Evolutionary conservation across 352 stramenopile genomes (phyloP).

Genomic region (Phytophthora pluvialis): DNA sequence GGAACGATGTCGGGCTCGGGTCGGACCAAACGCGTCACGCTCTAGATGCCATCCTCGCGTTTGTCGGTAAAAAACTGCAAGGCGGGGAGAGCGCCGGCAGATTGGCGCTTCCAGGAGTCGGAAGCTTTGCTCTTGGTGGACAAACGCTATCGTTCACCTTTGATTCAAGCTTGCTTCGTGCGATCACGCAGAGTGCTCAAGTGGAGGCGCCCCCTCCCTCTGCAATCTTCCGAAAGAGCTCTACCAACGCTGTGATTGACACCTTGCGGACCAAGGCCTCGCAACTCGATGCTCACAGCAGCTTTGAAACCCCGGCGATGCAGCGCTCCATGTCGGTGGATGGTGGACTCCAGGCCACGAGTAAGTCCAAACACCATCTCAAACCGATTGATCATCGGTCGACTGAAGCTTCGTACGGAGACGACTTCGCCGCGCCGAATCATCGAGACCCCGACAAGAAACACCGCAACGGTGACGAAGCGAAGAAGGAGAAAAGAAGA

Average conservation of each 20-base stretch:
- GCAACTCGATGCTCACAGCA: background rate
- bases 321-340: slow-evolving; percentile 32
- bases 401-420: background rate
- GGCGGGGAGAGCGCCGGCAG: slow-evolving; percentile 29
- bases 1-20: slow-evolving; percentile 43
- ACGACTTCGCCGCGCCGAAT: slow-evolving; percentile 2
- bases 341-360: slow-evolving; percentile 1
- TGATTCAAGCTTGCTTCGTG: slow-evolving; percentile 42
- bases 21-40: slow-evolving; percentile 51
- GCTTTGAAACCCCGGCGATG: slow-evolving; percentile 7
- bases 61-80: slow-evolving; percentile 51
- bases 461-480: background rate
- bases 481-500: slow-evolving; percentile 14
- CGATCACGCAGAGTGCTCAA: slow-evolving; percentile 16
- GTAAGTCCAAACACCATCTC: slow-evolving; percentile 8
- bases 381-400: slow-evolving; percentile 1
- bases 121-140: slow-evolving; percentile 51
- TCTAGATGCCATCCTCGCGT: slow-evolving; percentile 51
- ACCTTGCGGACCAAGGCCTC: slow-evolving; percentile 19
- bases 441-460: background rate
- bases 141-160: slow-evolving; percentile 56
- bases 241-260: background rate
- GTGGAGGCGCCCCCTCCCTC: slow-evolving; percentile 15
- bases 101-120: slow-evolving; percentile 43
- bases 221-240: slow-evolving; percentile 20